Percentiles rank a stretch among this genome's conserved stretches.
These are phyloP conservation scores for Coleophoma cylindrospora DNA, from an alignment of 2,329 filamentous ascomycete genomes.

Conservation along the genomic window DNA sequence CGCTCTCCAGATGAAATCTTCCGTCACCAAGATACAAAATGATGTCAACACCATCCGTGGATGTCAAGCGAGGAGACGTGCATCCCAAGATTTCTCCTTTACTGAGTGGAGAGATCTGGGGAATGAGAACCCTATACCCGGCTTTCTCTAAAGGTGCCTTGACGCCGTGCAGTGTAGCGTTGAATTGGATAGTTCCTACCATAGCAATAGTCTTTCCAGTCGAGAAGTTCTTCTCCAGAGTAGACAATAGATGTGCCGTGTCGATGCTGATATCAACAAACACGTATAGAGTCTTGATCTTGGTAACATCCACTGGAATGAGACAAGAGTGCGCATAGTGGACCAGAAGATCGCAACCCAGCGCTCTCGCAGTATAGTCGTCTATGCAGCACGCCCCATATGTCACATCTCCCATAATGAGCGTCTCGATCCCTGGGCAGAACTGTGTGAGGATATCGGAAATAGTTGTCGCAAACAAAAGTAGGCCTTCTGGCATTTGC, in stretches of 20 bases:
- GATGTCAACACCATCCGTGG: constrained; percentile 60
- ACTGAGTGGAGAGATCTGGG: constrained; percentile 87
- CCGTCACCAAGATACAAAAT: constrained; percentile 90
- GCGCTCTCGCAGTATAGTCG: constrained; percentile 90
- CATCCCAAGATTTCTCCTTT: constrained; percentile 98
- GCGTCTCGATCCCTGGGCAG: constrained; percentile 82
- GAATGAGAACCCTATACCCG: constrained; percentile 81
- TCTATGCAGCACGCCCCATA: constrained; percentile 99
- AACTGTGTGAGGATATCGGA: constrained; percentile 95
- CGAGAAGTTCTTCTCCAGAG: constrained; percentile 82
- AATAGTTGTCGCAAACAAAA: constrained; percentile 95
- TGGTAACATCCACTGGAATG: constrained; percentile 92
- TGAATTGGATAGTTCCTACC: constrained; percentile 98
- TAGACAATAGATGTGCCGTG: constrained; percentile 77
- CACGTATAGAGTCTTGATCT: constrained; percentile 95
- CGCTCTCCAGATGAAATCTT: constrained; percentile 92
- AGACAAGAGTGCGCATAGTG: constrained; percentile 97
- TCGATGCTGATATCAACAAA: constrained; percentile 99
- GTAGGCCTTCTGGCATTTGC: constrained; percentile 94
- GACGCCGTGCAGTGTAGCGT: constrained; percentile 88
- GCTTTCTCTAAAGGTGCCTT: constrained; percentile 72
- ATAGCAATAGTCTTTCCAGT: constrained; percentile 83
- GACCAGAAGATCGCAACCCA: constrained; percentile 90
- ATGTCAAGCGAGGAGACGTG: constrained; percentile 71
- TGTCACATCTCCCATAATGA: constrained; percentile 99